phyloP scores from a whole-genome alignment of 2,329 filamentous ascomycete genomes.

The Fusarium fracticaudum region DNA sequence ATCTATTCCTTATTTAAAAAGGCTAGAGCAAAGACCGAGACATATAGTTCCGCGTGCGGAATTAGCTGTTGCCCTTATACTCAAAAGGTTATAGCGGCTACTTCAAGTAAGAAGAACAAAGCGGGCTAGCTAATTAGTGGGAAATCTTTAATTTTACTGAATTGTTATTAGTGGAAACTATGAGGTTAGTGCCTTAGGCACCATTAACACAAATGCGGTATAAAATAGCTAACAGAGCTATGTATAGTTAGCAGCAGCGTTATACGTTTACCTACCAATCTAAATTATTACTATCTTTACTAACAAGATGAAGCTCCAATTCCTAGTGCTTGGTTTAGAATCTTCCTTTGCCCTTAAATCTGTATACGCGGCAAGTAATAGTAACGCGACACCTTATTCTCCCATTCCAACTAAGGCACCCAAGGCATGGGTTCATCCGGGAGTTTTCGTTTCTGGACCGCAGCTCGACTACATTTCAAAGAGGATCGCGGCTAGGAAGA shows the following conservation, averaged over 20 bases:
- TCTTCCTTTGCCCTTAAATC: not conserved
- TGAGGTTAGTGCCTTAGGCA: no score
- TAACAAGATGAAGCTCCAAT: not conserved
- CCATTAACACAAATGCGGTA: not conserved
- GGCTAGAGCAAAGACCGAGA: no score
- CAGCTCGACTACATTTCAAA: not conserved
- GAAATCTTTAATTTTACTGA: not conserved
- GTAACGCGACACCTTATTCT: not conserved
- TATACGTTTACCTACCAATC: not conserved
- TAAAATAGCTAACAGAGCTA: not conserved
- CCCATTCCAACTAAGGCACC: not conserved
- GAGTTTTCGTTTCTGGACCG: not conserved
- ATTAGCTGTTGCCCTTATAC: no score
- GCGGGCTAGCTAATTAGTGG: not conserved
- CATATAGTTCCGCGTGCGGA: no score
- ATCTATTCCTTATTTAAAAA: no score
- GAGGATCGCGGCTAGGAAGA: not conserved
- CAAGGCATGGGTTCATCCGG: not conserved
- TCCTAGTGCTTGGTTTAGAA: not conserved
- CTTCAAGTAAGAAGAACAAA: not conserved
- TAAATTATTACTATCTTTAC: not conserved
- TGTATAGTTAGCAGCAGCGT: no score
- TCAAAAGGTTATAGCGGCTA: no score
- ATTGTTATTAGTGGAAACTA: not conserved
- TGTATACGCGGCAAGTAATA: not conserved